Base-by-base conservation (phyloP, 2,329 filamentous ascomycete genomes). In the Ophiostoma fasciatum region DNA sequence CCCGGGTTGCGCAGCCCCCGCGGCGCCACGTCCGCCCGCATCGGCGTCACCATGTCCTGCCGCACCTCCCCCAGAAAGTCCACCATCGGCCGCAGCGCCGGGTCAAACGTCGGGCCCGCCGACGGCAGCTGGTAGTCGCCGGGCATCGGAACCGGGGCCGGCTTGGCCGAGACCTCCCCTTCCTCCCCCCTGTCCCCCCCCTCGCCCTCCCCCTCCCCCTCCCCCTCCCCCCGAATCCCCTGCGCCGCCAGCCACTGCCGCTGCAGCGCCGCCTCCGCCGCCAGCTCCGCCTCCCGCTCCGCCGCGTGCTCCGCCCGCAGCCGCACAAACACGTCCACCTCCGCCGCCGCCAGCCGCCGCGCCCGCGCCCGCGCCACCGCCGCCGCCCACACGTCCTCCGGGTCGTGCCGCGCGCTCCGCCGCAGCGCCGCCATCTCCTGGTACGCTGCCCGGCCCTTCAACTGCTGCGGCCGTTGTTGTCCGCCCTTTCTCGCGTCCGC, bases 1-100 rank as follows among this genome's bases (percentile, higher is more conserved):
- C 27, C 9, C 3, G 42, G 42, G 28, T 46, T 46, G 11, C 1
- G 3, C 3, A 43, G 18, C 2, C 42, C 42, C 4, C 32, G 32
- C 11, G 42, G 37, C 20, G 4, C 11, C 7, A 29, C 14, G 7
- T 14, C 11, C 28, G 15, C 11, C 7, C 33, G 44, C 18, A 43
- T 30, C 12, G 37, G 37, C n/a, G 15, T 17, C 5, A 28, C 9
- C 21, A 45, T 21, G 21, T 42, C 42, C 11, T 10, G 5, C 5
- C 40, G 42, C 12, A 45, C 14, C 12, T 41, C 33, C 1, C 5
- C 26, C 8, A 45, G 7, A 19, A 42, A 41, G 4, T n/a, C 14
- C 3, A 6, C 13, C 11, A 27, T 23, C 1, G 39, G 41, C 22
- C 17, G 31, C 7, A 26, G n/a, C 2, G 28, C 28, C 7, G 30